phyloP scores from a whole-genome alignment of 2,329 filamentous ascomycete genomes.

The Allantophomopsis cytisporea region DNA sequence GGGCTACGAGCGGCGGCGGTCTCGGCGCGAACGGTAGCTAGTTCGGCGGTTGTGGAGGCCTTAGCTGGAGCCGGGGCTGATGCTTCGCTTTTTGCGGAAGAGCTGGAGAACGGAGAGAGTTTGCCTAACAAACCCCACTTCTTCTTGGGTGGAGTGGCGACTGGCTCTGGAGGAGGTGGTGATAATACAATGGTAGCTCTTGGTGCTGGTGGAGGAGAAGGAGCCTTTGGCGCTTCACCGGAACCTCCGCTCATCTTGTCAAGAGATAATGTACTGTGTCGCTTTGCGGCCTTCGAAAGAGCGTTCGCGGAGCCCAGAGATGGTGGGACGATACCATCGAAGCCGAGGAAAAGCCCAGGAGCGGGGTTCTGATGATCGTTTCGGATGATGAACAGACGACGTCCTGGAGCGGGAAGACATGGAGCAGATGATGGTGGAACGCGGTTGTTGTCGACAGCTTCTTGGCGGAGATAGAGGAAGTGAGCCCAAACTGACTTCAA shows the following conservation, averaged over 20 bases:
- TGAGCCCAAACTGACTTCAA: conserved; percentile 49
- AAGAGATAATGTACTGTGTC: conserved; percentile 11
- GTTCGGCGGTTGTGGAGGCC: conserved; percentile 20
- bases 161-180: conserved; percentile 1
- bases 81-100: conserved; percentile 2
- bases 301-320: conserved; percentile 6
- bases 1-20: conserved; percentile 28
- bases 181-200: conserved; percentile 4
- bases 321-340: conserved; percentile 36
- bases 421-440: conserved; percentile 46
- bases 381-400: conserved; percentile 55
- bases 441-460: conserved; percentile 33
- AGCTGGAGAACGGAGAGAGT: conserved; percentile 36
- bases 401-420: conserved; percentile 55
- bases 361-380: conserved; percentile 36
- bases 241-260: background rate
- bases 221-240: conserved; percentile 1
- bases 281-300: conserved; percentile 7
- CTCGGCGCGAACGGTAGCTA: conserved; percentile 35
- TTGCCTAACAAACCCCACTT: conserved; percentile 51
- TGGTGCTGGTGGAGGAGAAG: conserved; percentile 5
- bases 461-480: conserved; percentile 44
- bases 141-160: conserved; percentile 29
- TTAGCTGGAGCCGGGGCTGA: conserved; percentile 2
- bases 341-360: conserved; percentile 38